phyloP scores from a whole-genome alignment of 305 asterid genomes.

The Fraxinus latifolia region DNA sequence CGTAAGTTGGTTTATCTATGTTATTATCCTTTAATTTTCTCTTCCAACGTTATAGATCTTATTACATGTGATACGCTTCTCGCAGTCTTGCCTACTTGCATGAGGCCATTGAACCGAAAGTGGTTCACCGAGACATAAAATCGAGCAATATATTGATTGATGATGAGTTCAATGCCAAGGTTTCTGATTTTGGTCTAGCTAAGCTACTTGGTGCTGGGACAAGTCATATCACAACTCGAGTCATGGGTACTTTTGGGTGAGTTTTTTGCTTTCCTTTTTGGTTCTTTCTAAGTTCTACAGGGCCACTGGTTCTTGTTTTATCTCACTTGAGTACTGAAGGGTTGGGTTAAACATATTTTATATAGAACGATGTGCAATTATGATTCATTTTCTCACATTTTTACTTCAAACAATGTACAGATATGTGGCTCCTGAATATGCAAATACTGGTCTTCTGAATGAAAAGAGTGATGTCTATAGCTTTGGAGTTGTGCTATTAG shows the following conservation, averaged over 20 bases:
- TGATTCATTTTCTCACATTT: slow-evolving; percentile 5
- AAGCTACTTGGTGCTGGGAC: slow-evolving; percentile 91
- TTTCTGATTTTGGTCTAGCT: slow-evolving; percentile 92
- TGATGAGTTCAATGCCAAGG: slow-evolving; percentile 82
- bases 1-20: slow-evolving; percentile 50
- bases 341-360: not conserved
- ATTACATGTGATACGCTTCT: slow-evolving; percentile 12
- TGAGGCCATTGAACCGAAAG: slow-evolving; percentile 94
- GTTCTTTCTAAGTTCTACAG: not conserved
- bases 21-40: not conserved
- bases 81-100: slow-evolving; percentile 89
- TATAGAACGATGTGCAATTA: not conserved
- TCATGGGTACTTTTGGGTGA: slow-evolving; percentile 97
- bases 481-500: slow-evolving; percentile 82
- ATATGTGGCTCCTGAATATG: slow-evolving; percentile 97
- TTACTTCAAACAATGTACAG: slow-evolving; percentile 35
- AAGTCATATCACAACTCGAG: slow-evolving; percentile 89
- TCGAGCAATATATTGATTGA: slow-evolving; percentile 93
- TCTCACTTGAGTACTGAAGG: not conserved
- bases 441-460: slow-evolving; percentile 81
- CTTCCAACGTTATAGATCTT: not conserved
- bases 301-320: not conserved
- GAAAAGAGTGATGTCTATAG: slow-evolving; percentile 92
- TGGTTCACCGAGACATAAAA: slow-evolving; percentile 87
- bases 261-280: slow-evolving; percentile 23